Evolutionary conservation across 2,329 filamentous ascomycete genomes (phyloP), one percentile per base, ranked within the genome.

Genomic region (Aspergillus niger): DNA sequence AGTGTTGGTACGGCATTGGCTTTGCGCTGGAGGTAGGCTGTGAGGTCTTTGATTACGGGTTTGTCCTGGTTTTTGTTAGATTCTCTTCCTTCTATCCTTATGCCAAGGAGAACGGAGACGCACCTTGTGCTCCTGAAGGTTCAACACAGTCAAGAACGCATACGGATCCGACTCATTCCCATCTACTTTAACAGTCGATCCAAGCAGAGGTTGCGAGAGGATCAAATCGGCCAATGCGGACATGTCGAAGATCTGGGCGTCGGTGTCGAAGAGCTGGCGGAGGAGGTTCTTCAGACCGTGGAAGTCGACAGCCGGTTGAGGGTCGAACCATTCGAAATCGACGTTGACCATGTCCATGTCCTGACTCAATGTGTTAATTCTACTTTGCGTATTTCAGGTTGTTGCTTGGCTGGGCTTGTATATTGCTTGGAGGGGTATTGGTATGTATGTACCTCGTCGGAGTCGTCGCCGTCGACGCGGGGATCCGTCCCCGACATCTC

Each of bases 241-340:
- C 67, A 97, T 85, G 77, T 98, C 90, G 80, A 97, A 92, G 30
- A 96, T 83, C 62, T 89, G 85, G 50, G 90, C 85, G 79, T 99
- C 95, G 57, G 91, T 86, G 76, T 98, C 95, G 76, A 99, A 89
- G 44, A 99, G 86, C 77, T 99, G 95, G 62, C 94, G 90, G 61
- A 97, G 79, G 7, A 99, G 86, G 8, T 87, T 89, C 77, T 97
- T 97, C 69, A 96, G 86, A 60, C 95, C 95, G 78, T 98, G 94
- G 77, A 98, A 98, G 77, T 99, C 95, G 69, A 96, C 85, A 7
- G 90, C 87, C 2, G 91, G 84, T 69, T 95, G 89, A 64, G 94
- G 96, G 79, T 97, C 96, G 81, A 98, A 99, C 91, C 92, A 98
- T 81, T 99, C 95, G 72, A 99, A 99, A 67, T 98, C 94, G 60